Evolutionary conservation across 2,329 filamentous ascomycete species (phyloP).

Genomic region (Thielaviopsis punctulata): DNA sequence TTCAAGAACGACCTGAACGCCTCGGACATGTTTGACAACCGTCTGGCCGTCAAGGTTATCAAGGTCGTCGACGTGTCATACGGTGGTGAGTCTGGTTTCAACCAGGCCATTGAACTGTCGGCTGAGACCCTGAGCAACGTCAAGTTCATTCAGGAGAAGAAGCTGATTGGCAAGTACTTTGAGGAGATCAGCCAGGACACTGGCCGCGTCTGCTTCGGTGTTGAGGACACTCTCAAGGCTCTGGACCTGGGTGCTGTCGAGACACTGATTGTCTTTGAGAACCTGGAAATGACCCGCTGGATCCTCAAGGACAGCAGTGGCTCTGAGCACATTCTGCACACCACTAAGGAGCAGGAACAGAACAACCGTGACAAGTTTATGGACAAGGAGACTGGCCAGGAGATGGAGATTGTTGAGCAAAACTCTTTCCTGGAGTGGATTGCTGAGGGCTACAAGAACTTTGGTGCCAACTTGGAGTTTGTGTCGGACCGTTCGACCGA

Average conservation of each 20-base stretch:
- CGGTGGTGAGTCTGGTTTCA: conserved; percentile 98
- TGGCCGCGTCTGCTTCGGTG: conserved; percentile 91
- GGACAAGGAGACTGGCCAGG: conserved; percentile 88
- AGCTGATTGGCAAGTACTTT: conserved; percentile 96
- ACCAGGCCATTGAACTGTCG: conserved; percentile 93
- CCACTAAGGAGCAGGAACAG: conserved; percentile 56
- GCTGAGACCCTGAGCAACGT: conserved; percentile 94
- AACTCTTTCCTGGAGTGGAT: conserved; percentile 98
- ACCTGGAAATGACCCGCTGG: conserved; percentile 88
- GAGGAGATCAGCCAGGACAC: conserved; percentile 98
- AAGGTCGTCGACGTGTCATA: conserved; percentile 99
- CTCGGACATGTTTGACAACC: conserved; percentile 91
- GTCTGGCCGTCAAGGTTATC: conserved; percentile 88
- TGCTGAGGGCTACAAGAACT: conserved; percentile 95
- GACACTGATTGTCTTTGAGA: conserved; percentile 91
- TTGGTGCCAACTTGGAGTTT: conserved; percentile 88
- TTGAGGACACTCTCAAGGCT: conserved; percentile 94
- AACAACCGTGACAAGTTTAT: conserved; percentile 74
- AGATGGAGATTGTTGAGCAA: conserved; percentile 86
- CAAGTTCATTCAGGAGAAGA: conserved; percentile 99
- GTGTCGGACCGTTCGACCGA: conserved; percentile 95
- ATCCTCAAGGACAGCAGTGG: conserved; percentile 65
- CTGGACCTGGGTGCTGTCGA: conserved; percentile 90
- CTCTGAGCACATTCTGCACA: conserved; percentile 60
- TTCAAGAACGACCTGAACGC: conserved; percentile 99